A percentile compares a stretch with the other conserved stretches of the same genome.
Evolutionary conservation across 2,329 filamentous ascomycete species (phyloP).

Genomic region (Coniochaeta ligniaria): DNA sequence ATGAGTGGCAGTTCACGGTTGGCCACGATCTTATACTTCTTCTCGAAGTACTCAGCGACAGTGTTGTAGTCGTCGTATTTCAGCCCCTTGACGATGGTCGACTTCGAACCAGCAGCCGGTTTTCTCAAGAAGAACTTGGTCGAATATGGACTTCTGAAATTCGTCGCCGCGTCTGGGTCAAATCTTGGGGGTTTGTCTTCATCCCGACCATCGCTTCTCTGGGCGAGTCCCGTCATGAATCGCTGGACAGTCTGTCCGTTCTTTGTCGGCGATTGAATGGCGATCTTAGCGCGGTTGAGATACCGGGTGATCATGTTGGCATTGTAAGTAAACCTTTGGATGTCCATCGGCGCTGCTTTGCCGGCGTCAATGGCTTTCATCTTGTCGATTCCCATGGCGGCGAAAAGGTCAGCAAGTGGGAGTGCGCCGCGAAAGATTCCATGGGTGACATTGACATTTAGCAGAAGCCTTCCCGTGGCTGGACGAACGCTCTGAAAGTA

Average conservation of each 20-base stretch:
- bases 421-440: conserved; percentile 40
- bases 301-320: conserved; percentile 25
- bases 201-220: conserved; percentile 4
- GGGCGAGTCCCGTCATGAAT: conserved; percentile 19
- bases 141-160: conserved; percentile 14
- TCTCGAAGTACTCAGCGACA: conserved; percentile 36
- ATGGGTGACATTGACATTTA: conserved; percentile 49
- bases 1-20: conserved; percentile 47
- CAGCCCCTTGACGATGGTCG: conserved; percentile 13
- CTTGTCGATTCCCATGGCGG: background rate
- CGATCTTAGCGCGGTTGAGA: conserved; percentile 29
- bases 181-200: background rate
- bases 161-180: background rate
- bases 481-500: conserved; percentile 49
- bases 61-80: conserved; percentile 17
- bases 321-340: background rate
- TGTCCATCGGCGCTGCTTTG: background rate
- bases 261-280: conserved; percentile 22
- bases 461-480: conserved; percentile 43
- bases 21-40: conserved; percentile 28
- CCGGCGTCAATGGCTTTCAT: background rate
- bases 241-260: conserved; percentile 21
- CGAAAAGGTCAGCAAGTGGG: conserved; percentile 23
- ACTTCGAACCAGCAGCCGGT: conserved; percentile 8
- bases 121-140: conserved; percentile 23